A percentile compares a stretch with the other conserved stretches of the same genome.
phyloP scores from a whole-genome alignment of 305 asterid species.

The Solanum chacoense region DNA sequence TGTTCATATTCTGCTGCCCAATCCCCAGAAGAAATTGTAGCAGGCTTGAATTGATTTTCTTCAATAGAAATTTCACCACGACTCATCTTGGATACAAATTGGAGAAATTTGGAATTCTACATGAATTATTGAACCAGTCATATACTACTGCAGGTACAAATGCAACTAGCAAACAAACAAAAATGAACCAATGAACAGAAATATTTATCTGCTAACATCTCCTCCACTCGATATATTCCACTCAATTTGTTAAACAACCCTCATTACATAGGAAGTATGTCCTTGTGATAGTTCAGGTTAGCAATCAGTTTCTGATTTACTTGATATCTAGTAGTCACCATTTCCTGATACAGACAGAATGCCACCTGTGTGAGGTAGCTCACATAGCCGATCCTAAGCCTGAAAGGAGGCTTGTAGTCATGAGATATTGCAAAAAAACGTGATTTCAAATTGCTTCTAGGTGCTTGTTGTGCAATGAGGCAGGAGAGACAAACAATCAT shows the following conservation, averaged over 20 bases:
- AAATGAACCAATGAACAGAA: background rate
- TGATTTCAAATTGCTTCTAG: background rate
- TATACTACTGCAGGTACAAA: background rate
- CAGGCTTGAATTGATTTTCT: conserved; percentile 87
- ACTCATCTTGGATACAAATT: conserved; percentile 98
- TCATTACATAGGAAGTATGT: background rate
- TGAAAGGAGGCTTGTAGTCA: background rate
- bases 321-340: background rate
- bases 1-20: conserved; percentile 94
- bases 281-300: background rate
- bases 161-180: background rate
- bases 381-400: background rate
- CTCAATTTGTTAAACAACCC: background rate
- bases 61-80: conserved; percentile 92
- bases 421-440: background rate
- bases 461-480: background rate
- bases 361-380: background rate
- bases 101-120: conserved; percentile 94
- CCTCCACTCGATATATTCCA: background rate
- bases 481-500: background rate
- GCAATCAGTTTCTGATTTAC: background rate
- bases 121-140: conserved; percentile 9
- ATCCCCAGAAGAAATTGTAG: conserved; percentile 68
- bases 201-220: background rate
- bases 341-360: background rate